phyloP scores from a whole-genome alignment of 78 protist species.

The Pigoraptor vietnamica region DNA sequence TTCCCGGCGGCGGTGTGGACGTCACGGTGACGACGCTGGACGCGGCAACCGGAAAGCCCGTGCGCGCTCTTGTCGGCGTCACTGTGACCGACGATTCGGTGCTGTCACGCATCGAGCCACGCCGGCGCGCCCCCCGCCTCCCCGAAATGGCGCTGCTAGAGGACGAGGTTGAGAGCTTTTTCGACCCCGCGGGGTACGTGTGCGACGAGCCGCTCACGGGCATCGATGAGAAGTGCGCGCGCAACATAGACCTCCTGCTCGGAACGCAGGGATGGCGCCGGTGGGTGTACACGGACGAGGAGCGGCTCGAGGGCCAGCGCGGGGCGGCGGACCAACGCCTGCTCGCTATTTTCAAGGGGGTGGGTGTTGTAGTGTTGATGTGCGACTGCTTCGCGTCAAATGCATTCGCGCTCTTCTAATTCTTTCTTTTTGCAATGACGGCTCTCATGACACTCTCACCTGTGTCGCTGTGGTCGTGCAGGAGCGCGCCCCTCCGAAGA shows the following conservation, averaged over 20 bases:
- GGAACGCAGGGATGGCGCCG: conserved; percentile 32
- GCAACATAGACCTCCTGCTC: conserved; percentile 22
- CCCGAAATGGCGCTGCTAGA: conserved; percentile 23
- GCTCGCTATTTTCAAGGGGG: not conserved
- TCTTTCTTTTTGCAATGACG: too few species aligned
- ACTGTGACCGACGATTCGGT: conserved; percentile 34
- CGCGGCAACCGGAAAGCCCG: not conserved
- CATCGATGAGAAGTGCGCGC: not conserved
- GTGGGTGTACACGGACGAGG: not conserved
- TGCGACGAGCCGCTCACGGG: not conserved
- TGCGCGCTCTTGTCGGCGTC: not conserved
- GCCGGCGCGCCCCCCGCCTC: conserved; percentile 26
- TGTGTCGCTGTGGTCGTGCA: not conserved
- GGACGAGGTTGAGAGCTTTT: not conserved
- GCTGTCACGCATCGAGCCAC: not conserved
- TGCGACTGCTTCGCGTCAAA: too few species aligned
- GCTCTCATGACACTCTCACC: not conserved
- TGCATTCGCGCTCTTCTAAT: too few species aligned
- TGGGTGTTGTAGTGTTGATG: not conserved
- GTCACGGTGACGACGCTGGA: not conserved
- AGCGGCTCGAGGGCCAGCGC: not conserved
- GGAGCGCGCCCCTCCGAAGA: not conserved
- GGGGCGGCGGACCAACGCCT: not conserved
- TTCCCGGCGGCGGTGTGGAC: not conserved
- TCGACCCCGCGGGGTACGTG: conserved; percentile 6